Conservation (phyloP, 768 basidiomycete species). For the Filobasidium floriforme region DNA sequence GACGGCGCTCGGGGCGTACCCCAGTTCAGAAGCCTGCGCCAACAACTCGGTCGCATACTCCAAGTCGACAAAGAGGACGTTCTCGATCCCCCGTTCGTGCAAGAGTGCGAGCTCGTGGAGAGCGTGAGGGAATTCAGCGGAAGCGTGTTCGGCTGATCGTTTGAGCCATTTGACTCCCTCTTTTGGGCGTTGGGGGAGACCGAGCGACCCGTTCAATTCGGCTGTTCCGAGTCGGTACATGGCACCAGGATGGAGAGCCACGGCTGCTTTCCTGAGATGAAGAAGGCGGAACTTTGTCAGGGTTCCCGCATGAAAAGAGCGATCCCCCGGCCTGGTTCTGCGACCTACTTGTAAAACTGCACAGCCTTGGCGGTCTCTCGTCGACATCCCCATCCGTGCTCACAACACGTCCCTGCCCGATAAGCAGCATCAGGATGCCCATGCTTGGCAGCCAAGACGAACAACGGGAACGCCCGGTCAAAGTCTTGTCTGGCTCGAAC, state of each 20-base stretch:
- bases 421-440: constrained; percentile 92
- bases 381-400: constrained; percentile 97
- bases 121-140: constrained; percentile 92
- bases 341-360: constrained; percentile 63
- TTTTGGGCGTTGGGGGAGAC: constrained; percentile 73
- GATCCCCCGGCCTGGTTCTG: not conserved
- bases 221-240: constrained; percentile 95
- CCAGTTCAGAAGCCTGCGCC: constrained; percentile 89
- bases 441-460: constrained; percentile 92
- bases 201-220: constrained; percentile 91
- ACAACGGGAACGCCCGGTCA: constrained; percentile 91
- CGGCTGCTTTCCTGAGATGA: constrained; percentile 65
- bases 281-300: not conserved
- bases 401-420: constrained; percentile 92
- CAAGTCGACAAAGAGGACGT: constrained; percentile 91
- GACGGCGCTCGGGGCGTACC: constrained; percentile 92
- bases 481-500: constrained; percentile 86
- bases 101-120: constrained; percentile 87
- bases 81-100: constrained; percentile 95
- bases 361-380: constrained; percentile 85
- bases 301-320: not conserved
- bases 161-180: constrained; percentile 99
- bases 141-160: constrained; percentile 77
- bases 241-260: constrained; percentile 82
- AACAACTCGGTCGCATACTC: constrained; percentile 91